Base-by-base conservation (phyloP, 345 rosid genomes). In the Linum lewisii region DNA sequence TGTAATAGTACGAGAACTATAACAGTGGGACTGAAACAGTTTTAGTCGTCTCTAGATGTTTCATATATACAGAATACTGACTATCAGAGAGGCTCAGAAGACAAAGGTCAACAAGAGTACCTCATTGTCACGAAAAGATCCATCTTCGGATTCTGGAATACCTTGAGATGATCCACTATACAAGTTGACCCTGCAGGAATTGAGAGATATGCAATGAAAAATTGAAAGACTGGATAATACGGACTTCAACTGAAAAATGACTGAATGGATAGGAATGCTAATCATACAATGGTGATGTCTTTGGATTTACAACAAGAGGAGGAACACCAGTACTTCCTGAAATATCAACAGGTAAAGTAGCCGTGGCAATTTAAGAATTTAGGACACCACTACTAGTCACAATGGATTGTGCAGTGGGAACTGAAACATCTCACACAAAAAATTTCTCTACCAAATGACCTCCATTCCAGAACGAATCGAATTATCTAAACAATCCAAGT, bases 101-200 rank as follows among this genome's bases (percentile, higher is more conserved):
- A 63, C 25, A 64, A 4, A 1, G 59, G 36, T 9, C 73, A 64
- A 24, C 56, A 52, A 21, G 9, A 51, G 24, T 79, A 84, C 97
- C 95, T 84, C 90, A 62, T 54, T 73, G 58, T 76, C 82, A 63
- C 65, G 82, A 59, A 67, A 49, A 24, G 84, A 69, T 64, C 78
- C 88, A 76, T 80, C 81, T 54, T 34, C 53, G 44, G 73, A 75
- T 59, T 67, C 62, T 54, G 64, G 62, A 66, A 72, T 60, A 60
- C 71, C 80, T 66, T 77, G 84, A 69, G 86, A 66, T 9, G 57
- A 63, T 36, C 69, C 58, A 73, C 58, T 77, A 50, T 75, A 82
- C 53, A 57, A 36, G 49, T 77, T 72, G 53, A 72, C 70, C 68
- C 85, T 77, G 81, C 16, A 63, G 61, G 53, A 22, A 14, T 29